These are phyloP conservation scores for Leucoagaricus sp. DNA, from an alignment of 1,284 basidiomycete genomes.

Conservation along the genomic window DNA sequence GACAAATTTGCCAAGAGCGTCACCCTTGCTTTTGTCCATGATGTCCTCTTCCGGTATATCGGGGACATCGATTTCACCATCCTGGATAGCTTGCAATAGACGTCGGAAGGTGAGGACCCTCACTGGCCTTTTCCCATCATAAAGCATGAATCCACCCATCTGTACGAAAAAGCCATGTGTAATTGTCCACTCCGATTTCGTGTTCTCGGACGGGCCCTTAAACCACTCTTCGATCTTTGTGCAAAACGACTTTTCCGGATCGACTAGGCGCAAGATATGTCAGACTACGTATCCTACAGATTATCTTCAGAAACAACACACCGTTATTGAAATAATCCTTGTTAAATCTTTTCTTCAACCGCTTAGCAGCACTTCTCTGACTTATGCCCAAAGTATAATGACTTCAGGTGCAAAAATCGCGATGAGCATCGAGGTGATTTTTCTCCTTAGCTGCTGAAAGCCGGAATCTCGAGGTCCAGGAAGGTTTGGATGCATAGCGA, in stretches of 20 bases:
- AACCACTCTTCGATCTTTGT: slow-evolving; percentile 26
- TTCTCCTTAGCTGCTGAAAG: background rate
- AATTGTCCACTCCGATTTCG: slow-evolving; percentile 11
- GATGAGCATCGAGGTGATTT: background rate
- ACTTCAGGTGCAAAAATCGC: background rate
- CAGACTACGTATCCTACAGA: background rate
- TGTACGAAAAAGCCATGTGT: slow-evolving; percentile 19
- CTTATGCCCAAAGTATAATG: background rate
- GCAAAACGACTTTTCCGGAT: slow-evolving; percentile 23
- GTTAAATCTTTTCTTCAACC: background rate
- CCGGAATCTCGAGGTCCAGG: background rate
- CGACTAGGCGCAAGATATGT: slow-evolving; percentile 19
- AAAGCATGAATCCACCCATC: slow-evolving; percentile 21
- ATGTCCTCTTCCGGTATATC: slow-evolving; percentile 16
- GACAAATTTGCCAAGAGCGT: slow-evolving; percentile 17
- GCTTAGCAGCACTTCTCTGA: background rate
- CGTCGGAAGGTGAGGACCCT: slow-evolving; percentile 2
- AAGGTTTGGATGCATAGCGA: background rate
- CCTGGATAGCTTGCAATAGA: slow-evolving; percentile 10
- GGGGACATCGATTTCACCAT: slow-evolving; percentile 14
- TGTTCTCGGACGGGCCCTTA: background rate
- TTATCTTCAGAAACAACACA: no score
- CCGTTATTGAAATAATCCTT: background rate
- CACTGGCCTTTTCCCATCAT: slow-evolving; percentile 1
- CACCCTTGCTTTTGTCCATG: slow-evolving; percentile 17